phyloP scores from a whole-genome alignment of 2,329 filamentous ascomycete genomes.

The Claviceps arundinis region DNA sequence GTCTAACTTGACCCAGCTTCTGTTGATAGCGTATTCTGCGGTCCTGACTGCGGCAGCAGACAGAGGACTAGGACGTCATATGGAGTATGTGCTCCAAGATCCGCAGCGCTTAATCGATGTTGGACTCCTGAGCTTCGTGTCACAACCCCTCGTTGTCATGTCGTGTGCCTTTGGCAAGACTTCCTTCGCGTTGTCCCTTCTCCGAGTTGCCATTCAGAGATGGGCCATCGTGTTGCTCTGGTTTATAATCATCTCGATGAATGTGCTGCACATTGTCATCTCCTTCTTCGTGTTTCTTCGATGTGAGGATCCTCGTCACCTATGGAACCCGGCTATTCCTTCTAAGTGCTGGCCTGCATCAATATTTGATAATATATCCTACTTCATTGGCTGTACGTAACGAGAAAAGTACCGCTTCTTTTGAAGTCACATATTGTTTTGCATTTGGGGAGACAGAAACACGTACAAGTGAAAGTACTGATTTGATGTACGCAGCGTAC shows the following conservation, averaged over 20 bases:
- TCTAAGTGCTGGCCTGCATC: conserved; percentile 2
- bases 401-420: no score
- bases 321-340: conserved; percentile 4
- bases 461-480: neutral
- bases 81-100: conserved; percentile 2
- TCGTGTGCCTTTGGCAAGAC: conserved; percentile 7
- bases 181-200: conserved; percentile 3
- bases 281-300: conserved; percentile 4
- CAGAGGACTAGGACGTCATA: conserved; percentile 5
- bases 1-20: neutral
- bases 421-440: neutral
- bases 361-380: neutral
- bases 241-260: conserved; percentile 6
- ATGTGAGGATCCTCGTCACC: conserved; percentile 4
- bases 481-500: neutral
- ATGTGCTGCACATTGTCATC: conserved; percentile 2
- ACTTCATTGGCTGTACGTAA: conserved; percentile 7
- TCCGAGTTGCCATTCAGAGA: conserved; percentile 4
- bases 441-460: neutral
- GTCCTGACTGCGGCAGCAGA: conserved; percentile 4
- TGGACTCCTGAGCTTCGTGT: conserved; percentile 4
- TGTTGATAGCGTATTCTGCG: conserved; percentile 3
- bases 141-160: conserved; percentile 6
- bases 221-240: conserved; percentile 5
- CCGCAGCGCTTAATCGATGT: conserved; percentile 3